Evolutionary conservation across 2,329 filamentous ascomycete genomes (phyloP), one percentile per base, ranked within the genome.

Genomic region (Hypoxylon sp.): DNA sequence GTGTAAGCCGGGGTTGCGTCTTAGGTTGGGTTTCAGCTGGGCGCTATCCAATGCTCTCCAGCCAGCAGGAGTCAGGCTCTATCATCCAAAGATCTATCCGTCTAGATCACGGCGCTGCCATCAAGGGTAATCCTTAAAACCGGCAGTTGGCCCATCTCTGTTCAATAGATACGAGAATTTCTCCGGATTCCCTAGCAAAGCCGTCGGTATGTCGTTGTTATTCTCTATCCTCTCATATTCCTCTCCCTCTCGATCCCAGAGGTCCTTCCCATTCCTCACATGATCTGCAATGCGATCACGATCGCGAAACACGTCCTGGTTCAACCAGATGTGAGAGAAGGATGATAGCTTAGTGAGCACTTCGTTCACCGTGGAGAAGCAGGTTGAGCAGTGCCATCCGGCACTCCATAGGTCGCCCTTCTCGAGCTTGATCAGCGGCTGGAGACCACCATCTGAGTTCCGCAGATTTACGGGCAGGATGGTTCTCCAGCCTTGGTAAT

Each of bases 331-430:
- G 73, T 89, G 87, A 17, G 85, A 87, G 75, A 88, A 89, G 62
- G 83, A 84, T 8, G 81, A 79, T 79, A 89, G 83, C 76, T 89
- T 89, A 69, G 82, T 83, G 50, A 86, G 77, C 71, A 89, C 80
- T 74, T 88, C 84, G 3, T 80, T 80, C 15, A 90, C 77, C 0
- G 86, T 89, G 17, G 81, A 78, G 74, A 89, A 89, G 78, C 88
- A 90, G 61, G 82, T 86, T 55, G 85, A 88, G 80, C 88, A 91
- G 76, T 90, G 88, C 88, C 88, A 91, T 0, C 80, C 84, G 0
- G 86, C 85, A 71, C 87, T 84, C 72, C 76, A 76, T 35, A 89
- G 68, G 5, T 81, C 79, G 6, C 78, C 82, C 68, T 81, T 82
- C 67, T 87, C 82, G 46, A 79, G 77, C 37, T 77, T 77, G 32